These are phyloP conservation scores for Closterium sp. DNA, from an alignment of 139 green algal species.

Conservation along the genomic window DNA sequence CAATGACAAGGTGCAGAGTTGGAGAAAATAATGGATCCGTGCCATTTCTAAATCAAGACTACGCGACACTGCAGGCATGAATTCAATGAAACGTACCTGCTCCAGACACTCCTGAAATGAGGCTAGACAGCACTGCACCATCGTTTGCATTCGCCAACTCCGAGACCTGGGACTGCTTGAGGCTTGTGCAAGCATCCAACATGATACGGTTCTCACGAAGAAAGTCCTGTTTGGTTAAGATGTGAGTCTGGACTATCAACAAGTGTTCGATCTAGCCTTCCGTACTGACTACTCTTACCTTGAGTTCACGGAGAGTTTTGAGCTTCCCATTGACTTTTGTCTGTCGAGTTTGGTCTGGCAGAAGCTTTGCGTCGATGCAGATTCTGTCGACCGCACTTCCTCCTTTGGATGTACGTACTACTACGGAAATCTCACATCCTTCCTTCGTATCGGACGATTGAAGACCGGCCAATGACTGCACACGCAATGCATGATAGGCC, in stretches of 20 bases:
- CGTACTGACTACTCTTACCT: background rate
- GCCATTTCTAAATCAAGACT: background rate
- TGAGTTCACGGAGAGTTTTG: slow-evolving; percentile 1
- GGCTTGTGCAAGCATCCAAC: slow-evolving; percentile 11
- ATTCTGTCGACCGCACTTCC: background rate
- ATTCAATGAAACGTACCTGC: background rate
- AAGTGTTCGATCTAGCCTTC: background rate
- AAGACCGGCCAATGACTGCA: slow-evolving; percentile 2
- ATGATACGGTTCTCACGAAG: slow-evolving; percentile 12
- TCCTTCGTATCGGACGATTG: slow-evolving; percentile 12
- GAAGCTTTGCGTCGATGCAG: slow-evolving; percentile 2
- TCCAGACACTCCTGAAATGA: slow-evolving; percentile 10
- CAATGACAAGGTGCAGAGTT: background rate
- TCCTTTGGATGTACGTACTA: background rate
- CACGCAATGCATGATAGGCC: background rate
- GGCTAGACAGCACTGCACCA: background rate
- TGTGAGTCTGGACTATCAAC: background rate
- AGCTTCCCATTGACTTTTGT: slow-evolving; percentile 20
- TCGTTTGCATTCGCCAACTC: slow-evolving; percentile 7
- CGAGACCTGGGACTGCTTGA: slow-evolving; percentile 10
- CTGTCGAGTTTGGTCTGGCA: slow-evolving; percentile 7
- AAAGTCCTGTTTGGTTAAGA: slow-evolving; percentile 18
- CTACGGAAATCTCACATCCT: slow-evolving; percentile 9
- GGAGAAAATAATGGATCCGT: background rate
- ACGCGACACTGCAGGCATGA: background rate